Evolutionary conservation across 352 stramenopile genomes (phyloP).

Genomic region (Phytophthora macrochlamydospora): DNA sequence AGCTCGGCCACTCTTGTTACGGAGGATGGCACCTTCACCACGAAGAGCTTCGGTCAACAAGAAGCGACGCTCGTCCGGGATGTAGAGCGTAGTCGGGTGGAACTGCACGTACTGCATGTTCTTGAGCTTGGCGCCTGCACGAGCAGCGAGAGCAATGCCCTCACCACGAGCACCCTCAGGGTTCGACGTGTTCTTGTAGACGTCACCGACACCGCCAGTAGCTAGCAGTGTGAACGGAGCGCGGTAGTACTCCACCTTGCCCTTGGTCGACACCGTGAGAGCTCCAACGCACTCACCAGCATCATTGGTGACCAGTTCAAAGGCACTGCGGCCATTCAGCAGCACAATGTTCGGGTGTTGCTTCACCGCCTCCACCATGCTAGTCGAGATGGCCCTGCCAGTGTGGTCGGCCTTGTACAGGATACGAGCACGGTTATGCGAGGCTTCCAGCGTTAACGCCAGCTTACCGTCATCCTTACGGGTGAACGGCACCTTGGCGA

Average conservation of each 20-base stretch:
- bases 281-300: conserved; percentile 70
- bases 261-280: conserved; percentile 63
- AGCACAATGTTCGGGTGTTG: conserved; percentile 85
- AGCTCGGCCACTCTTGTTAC: conserved; percentile 69
- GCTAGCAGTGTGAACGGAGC: conserved; percentile 91
- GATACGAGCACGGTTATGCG: conserved; percentile 93
- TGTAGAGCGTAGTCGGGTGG: conserved; percentile 94
- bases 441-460: conserved; percentile 88
- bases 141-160: conserved; percentile 78
- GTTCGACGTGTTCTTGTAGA: conserved; percentile 97
- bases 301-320: conserved; percentile 78
- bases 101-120: conserved; percentile 98
- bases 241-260: conserved; percentile 67
- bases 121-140: conserved; percentile 74
- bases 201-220: conserved; percentile 91
- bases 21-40: conserved; percentile 92
- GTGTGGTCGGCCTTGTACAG: conserved; percentile 95
- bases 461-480: conserved; percentile 68
- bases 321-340: conserved; percentile 72
- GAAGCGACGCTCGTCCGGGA: conserved; percentile 90
- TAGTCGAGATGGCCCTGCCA: conserved; percentile 91
- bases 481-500: conserved; percentile 91
- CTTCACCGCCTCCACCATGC: conserved; percentile 86
- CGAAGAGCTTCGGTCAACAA: conserved; percentile 93
- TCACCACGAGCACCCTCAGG: conserved; percentile 79